Base-by-base conservation (phyloP, 352 stramenopile genomes). In the Phytopythium oedochilum region DNA sequence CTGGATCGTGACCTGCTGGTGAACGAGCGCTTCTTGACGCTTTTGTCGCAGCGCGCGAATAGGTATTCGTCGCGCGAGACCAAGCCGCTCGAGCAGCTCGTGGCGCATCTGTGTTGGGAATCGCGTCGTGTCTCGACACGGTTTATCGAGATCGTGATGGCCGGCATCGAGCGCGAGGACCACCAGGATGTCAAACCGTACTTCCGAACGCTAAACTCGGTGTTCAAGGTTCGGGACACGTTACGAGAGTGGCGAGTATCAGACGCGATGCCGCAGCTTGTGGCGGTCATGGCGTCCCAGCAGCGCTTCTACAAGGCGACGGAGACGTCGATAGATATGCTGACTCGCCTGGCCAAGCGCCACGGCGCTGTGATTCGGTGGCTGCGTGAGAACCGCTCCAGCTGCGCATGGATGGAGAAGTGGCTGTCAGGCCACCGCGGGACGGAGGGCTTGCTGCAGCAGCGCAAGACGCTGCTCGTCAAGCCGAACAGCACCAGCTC, bases 131-230 rank as follows among this genome's bases (percentile, higher is more conserved):
- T 88, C 12, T 88, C 86, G 31, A 42, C 54, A 2, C 57, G 73
- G 17, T 87, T 91, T 34, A 49, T 90, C 39, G 66, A 89, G 36
- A 75, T 61, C 20, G 81, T 96, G 53, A 73, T 87, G 52, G 63
- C 79, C 32, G 84, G 80, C n/a, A 84, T 96, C 15, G 78, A 94
- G 55, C 60, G 64, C 28, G 75, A 92, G 49, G 84, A 96, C 55
- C 80, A 94, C 52, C 79, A 94, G 29, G 83, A 94, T 40, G 71
- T 96, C 45, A 96, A 96, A 45, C 66, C 84, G n/a, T 94, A 88
- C 43, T 94, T 96, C 55, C 86, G 86, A 14, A 89, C 83, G n/a
- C 55, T 96, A 7, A 90, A 88, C 35, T 75, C 83, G 50, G 53
- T 96, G 12, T 60, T 94, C 20, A 92, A 91, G 57, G 71, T 93